Evolutionary conservation across 495 filamentous ascomycete species (phyloP), one percentile per base, ranked within the genome.

Genomic region (Penicillium tannophilum): DNA sequence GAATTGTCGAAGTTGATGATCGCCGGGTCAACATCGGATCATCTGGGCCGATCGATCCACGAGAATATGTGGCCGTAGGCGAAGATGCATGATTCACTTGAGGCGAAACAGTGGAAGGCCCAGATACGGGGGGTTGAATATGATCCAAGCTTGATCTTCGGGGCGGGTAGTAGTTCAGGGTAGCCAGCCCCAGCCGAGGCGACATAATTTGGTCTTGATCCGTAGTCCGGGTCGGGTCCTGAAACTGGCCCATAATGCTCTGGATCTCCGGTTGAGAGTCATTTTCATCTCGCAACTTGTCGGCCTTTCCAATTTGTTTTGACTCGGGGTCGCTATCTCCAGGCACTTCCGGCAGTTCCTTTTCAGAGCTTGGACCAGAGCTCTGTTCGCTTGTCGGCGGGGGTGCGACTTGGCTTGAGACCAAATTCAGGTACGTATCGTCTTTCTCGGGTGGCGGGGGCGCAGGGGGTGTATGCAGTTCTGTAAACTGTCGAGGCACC

Each of bases 201-300:
- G 91, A 91, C 87, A 92, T 90, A 59, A 92, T 89, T 71, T 91
- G 89, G 10, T 91, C 84, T 54, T 85, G 82, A 30, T 79, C 86
- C 11, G 82, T 86, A 11, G 84, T 88, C 50, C 84, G 84, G 2
- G 83, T 82, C 19, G 83, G 84, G 62, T 88, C 86, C 63, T 85
- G 85, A 54, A 91, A 91, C 65, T 86, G 82, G 43, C 92, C 92
- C 88, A 98, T 97, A 60, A 98, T 97, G 66, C 82, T 96, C 72
- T 97, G 91, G 50, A 98, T 97, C 69, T 97, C 94, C 1, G 88
- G 86, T 53, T 86, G 86, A 4, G 91, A 91, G 28, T 82, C 84
- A 56, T 56, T 68, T n/a, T 82, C 84, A 51, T 88, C 85, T 33
- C 79, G 79, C 52, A 84, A 78, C 59, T 83, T 81, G 59, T 82